Percentiles rank a stretch among this genome's conserved stretches.
phyloP scores from a whole-genome alignment of 1,284 basidiomycete genomes.

The Leccinum pallidistipes region DNA sequence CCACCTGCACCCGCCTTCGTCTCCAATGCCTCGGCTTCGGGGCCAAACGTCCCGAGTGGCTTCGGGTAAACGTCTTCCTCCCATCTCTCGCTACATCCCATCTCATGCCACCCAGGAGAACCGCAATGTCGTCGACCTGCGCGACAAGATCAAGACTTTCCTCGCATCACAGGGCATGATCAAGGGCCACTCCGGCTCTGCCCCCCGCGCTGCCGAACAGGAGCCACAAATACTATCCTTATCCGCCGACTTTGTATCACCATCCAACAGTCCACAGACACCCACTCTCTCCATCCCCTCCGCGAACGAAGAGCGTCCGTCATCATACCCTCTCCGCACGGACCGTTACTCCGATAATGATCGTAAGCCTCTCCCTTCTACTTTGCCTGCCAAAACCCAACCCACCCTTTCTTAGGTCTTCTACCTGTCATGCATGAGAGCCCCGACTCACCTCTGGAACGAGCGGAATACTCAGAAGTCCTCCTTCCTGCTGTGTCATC shows the following conservation, averaged over 20 bases:
- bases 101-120: slow-evolving; percentile 51
- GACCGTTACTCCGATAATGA: slow-evolving; percentile 38
- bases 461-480: slow-evolving; percentile 40
- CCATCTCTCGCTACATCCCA: not conserved
- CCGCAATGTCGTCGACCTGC: slow-evolving; percentile 61
- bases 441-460: slow-evolving; percentile 39
- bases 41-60: slow-evolving; percentile 81
- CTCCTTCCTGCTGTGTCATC: slow-evolving; percentile 39
- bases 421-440: slow-evolving; percentile 39
- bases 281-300: slow-evolving; percentile 50
- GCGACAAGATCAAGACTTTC: slow-evolving; percentile 75
- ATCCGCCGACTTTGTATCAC: slow-evolving; percentile 45
- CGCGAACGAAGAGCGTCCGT: slow-evolving; percentile 42
- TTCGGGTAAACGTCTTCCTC: slow-evolving; percentile 52
- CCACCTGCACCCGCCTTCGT: slow-evolving; percentile 73
- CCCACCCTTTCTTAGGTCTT: slow-evolving; percentile 17
- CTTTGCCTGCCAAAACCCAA: not conserved
- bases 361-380: slow-evolving; percentile 22
- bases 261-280: slow-evolving; percentile 54
- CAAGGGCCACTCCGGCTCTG: slow-evolving; percentile 75
- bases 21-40: slow-evolving; percentile 87
- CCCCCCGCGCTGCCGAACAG: slow-evolving; percentile 52
- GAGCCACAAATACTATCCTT: slow-evolving; percentile 58
- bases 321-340: slow-evolving; percentile 45
- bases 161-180: slow-evolving; percentile 81